Percentiles rank a stretch among this genome's conserved stretches.
Conservation (phyloP, 352 stramenopile genomes). For the Phytopythium cucurbitacearum region DNA sequence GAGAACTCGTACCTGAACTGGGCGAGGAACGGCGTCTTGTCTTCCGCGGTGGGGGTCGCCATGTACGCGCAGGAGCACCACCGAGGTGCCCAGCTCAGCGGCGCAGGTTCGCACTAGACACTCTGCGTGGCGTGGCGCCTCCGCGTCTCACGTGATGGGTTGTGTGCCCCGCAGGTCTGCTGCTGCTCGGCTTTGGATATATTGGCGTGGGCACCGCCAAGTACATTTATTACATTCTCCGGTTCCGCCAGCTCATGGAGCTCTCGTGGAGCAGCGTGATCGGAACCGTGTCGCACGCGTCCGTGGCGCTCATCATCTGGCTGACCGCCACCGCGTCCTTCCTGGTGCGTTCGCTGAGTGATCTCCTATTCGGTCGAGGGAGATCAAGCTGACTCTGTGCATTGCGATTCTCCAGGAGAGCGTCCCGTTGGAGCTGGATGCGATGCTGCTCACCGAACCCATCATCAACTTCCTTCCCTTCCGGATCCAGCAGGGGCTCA, state of each 20-base stretch:
- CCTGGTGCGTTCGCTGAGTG: conserved; percentile 35
- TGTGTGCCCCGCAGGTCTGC: conserved; percentile 27
- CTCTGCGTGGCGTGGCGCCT: neutral
- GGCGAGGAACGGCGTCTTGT: conserved; percentile 81
- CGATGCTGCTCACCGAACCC: conserved; percentile 79
- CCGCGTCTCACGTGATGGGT: neutral
- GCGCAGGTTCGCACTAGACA: conserved; percentile 33
- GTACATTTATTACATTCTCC: conserved; percentile 90
- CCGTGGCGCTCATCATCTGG: conserved; percentile 81
- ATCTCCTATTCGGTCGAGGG: neutral
- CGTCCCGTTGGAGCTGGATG: conserved; percentile 80
- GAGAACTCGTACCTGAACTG: conserved; percentile 89
- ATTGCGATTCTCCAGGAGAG: conserved; percentile 46
- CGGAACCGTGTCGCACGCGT: conserved; percentile 75
- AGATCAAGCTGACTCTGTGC: neutral
- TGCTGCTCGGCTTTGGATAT: conserved; percentile 84
- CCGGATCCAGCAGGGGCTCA: conserved; percentile 82
- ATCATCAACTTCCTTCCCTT: conserved; percentile 79
- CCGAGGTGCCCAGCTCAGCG: conserved; percentile 76
- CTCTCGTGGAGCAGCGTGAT: conserved; percentile 84
- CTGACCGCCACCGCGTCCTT: conserved; percentile 82
- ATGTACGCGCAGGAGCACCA: conserved; percentile 90
- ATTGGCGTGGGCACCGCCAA: conserved; percentile 85
- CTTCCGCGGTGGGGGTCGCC: conserved; percentile 73
- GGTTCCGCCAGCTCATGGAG: conserved; percentile 85